Evolutionary conservation across 768 basidiomycete genomes (phyloP).

Genomic region (Chlorophyllum brunneum): DNA sequence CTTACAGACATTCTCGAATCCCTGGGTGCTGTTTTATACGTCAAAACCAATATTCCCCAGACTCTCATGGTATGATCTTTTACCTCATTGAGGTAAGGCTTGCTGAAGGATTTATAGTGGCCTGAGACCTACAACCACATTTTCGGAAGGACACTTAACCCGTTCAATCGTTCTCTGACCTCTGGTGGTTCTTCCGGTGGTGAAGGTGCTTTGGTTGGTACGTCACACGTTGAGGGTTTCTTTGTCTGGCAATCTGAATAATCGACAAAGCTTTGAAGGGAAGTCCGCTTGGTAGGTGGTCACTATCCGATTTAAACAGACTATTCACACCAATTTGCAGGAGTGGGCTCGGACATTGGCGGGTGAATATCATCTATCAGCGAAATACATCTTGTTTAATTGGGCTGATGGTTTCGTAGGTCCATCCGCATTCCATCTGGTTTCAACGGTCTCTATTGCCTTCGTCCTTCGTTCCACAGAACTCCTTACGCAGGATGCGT

Average conservation of each 20-base stretch:
- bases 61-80: conserved; percentile 55
- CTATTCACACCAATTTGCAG: conserved; percentile 31
- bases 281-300: conserved; percentile 34
- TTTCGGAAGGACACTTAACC: conserved; percentile 78
- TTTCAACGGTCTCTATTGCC: conserved; percentile 66
- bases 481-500: conserved; percentile 66
- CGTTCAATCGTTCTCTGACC: conserved; percentile 66
- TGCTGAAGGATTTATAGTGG: conserved; percentile 42
- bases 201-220: conserved; percentile 73
- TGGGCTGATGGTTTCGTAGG: conserved; percentile 28
- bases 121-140: conserved; percentile 75
- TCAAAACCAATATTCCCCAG: conserved; percentile 75
- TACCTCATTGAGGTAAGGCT: neutral
- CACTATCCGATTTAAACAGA: neutral
- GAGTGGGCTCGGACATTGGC: conserved; percentile 80
- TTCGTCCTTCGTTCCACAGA: conserved; percentile 66
- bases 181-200: conserved; percentile 84
- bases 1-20: conserved; percentile 64
- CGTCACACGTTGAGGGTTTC: conserved; percentile 13
- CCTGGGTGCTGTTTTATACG: conserved; percentile 67
- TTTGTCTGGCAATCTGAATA: neutral
- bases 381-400: neutral
- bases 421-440: conserved; percentile 69
- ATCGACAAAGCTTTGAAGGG: conserved; percentile 35
- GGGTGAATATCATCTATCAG: conserved; percentile 40